phyloP scores from a whole-genome alignment of 2,329 filamentous ascomycete species.

The Coniella vitis region DNA sequence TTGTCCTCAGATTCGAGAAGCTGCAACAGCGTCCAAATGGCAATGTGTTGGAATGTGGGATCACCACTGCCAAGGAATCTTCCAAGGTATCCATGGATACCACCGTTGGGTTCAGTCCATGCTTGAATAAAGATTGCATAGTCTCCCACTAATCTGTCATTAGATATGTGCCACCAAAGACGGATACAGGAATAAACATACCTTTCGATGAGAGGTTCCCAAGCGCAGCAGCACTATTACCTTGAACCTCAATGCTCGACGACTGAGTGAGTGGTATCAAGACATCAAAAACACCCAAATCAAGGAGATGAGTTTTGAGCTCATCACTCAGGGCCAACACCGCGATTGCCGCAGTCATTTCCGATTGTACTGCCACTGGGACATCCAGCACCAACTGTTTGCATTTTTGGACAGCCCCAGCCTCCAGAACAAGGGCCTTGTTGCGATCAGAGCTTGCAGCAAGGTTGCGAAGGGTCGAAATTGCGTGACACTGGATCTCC shows the following conservation, averaged over 20 bases:
- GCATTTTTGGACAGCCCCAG: slow-evolving; percentile 96
- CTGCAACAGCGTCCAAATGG: slow-evolving; percentile 95
- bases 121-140: slow-evolving; percentile 94
- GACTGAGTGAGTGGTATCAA: slow-evolving; percentile 93
- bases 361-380: slow-evolving; percentile 88
- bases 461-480: slow-evolving; percentile 90
- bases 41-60: slow-evolving; percentile 97
- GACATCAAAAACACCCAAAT: slow-evolving; percentile 91
- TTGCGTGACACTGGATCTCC: slow-evolving; percentile 97
- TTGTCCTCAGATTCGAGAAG: slow-evolving; percentile 92
- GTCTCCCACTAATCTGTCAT: slow-evolving; percentile 64
- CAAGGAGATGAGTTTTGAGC: slow-evolving; percentile 83
- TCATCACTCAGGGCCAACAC: slow-evolving; percentile 94
- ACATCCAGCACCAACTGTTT: slow-evolving; percentile 93
- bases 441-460: slow-evolving; percentile 96
- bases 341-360: slow-evolving; percentile 99
- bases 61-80: slow-evolving; percentile 92
- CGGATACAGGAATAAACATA: slow-evolving; percentile 35
- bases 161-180: slow-evolving; percentile 12
- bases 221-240: slow-evolving; percentile 91
- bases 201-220: slow-evolving; percentile 97
- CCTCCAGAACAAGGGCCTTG: slow-evolving; percentile 94
- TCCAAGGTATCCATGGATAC: slow-evolving; percentile 90
- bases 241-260: slow-evolving; percentile 94
- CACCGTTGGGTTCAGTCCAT: slow-evolving; percentile 87